Conservation (phyloP, 768 basidiomycete species). For the Leccinum truebloodii region DNA sequence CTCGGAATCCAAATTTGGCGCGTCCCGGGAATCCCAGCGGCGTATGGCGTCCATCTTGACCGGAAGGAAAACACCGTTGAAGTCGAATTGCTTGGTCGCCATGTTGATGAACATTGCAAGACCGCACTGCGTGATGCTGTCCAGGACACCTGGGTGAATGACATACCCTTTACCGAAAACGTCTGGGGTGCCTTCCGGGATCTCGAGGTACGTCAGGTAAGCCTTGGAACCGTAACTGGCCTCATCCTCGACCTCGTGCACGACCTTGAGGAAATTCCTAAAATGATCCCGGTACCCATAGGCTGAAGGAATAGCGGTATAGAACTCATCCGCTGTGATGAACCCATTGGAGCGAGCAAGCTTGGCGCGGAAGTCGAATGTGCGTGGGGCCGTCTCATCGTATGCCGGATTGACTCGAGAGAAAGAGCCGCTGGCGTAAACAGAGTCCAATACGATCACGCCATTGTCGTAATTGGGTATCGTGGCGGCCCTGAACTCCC, state of each 20-base stretch:
- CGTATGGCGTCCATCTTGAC: constrained; percentile 33
- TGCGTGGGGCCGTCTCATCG: constrained; percentile 22
- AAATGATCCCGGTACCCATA: constrained; percentile 28
- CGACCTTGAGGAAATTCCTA: constrained; percentile 29
- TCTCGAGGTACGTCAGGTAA: constrained; percentile 27
- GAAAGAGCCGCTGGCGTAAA: constrained; percentile 32
- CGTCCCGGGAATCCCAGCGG: constrained; percentile 31
- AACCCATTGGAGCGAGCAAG: constrained; percentile 23
- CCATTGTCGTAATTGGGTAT: constrained; percentile 25
- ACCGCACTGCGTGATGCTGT: constrained; percentile 27
- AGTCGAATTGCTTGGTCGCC: constrained; percentile 32
- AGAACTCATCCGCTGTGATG: constrained; percentile 22
- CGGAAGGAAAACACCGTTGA: constrained; percentile 33
- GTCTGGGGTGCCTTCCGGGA: constrained; percentile 25
- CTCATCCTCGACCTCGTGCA: constrained; percentile 31
- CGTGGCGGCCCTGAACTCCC: constrained; percentile 33
- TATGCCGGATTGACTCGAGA: constrained; percentile 29
- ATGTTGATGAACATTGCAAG: constrained; percentile 33
- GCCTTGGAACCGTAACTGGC: constrained; percentile 29
- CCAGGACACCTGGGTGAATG: constrained; percentile 36
- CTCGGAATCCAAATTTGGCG: constrained; percentile 26
- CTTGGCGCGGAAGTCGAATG: constrained; percentile 24
- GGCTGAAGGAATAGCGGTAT: constrained; percentile 18
- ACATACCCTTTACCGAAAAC: constrained; percentile 33
- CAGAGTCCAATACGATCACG: constrained; percentile 29